A percentile compares a stretch with the other conserved stretches of the same genome.
Conservation (phyloP, 2,329 filamentous ascomycete genomes). For the Zelopaecilomyces penicillatus region DNA sequence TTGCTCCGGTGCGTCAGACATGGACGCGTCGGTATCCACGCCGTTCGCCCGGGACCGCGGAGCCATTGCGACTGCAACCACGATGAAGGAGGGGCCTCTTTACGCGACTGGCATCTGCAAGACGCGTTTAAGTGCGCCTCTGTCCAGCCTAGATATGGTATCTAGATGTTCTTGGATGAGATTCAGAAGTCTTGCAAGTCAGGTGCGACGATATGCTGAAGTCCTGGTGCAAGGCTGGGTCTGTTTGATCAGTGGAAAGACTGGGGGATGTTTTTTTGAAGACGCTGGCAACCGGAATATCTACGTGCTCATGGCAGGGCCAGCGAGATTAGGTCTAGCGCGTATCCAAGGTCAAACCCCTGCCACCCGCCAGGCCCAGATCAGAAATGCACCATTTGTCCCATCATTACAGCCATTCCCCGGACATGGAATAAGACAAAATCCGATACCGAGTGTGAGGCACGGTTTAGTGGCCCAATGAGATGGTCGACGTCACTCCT, state of each 20-base stretch:
- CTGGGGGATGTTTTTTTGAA: constrained; percentile 25
- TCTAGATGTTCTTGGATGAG: not conserved
- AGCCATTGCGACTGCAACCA: constrained; percentile 37
- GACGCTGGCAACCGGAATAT: constrained; percentile 23
- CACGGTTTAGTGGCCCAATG: no score
- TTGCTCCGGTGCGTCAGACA: constrained; percentile 49
- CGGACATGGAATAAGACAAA: no score
- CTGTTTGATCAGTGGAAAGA: constrained; percentile 10
- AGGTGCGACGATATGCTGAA: constrained; percentile 6
- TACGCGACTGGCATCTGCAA: constrained; percentile 41
- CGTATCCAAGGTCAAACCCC: constrained; percentile 16
- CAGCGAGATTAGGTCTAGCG: constrained; percentile 26
- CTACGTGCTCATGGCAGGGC: constrained; percentile 24
- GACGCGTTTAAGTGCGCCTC: constrained; percentile 35
- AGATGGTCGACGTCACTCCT: no score
- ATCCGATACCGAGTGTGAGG: no score
- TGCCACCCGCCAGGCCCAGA: constrained; percentile 8
- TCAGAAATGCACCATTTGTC: not conserved
- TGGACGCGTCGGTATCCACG: constrained; percentile 53
- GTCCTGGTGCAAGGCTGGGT: constrained; percentile 1
- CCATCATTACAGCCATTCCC: no score
- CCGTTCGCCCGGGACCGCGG: constrained; percentile 45
- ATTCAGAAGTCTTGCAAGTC: not conserved
- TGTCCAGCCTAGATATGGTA: constrained; percentile 1
- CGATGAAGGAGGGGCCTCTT: constrained; percentile 30